Evolutionary conservation across 192 early-diverging fungal species (phyloP).

Genomic region (Backusella sp.): DNA sequence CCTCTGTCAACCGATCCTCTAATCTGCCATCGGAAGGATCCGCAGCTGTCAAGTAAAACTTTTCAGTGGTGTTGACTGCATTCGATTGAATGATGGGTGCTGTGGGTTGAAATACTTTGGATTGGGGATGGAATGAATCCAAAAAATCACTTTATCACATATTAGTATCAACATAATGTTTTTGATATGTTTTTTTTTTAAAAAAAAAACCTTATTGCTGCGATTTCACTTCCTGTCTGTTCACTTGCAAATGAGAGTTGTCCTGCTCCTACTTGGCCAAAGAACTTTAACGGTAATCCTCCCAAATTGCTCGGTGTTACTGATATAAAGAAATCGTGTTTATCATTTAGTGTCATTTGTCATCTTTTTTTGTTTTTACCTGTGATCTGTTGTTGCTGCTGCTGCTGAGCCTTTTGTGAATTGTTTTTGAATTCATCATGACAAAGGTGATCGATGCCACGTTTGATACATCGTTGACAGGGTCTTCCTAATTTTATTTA

Average conservation of each 20-base stretch:
- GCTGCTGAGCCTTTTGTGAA: slow-evolving; percentile 15
- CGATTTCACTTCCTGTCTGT: slow-evolving; percentile 75
- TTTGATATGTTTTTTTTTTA: too few relatives aligned
- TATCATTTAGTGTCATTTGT: not conserved
- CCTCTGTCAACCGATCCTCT: slow-evolving; percentile 86
- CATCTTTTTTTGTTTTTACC: not conserved
- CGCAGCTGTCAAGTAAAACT: slow-evolving; percentile 89
- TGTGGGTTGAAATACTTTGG: slow-evolving; percentile 13
- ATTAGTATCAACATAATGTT: too few relatives aligned
- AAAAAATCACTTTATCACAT: slow-evolving; percentile 43
- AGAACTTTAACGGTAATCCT: slow-evolving; percentile 35
- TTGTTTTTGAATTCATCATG: slow-evolving; percentile 74
- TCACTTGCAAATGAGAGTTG: slow-evolving; percentile 75
- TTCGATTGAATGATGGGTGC: slow-evolving; percentile 19
- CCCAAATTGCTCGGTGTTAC: slow-evolving; percentile 26
- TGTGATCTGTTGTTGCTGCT: slow-evolving; percentile 19
- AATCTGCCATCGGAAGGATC: slow-evolving; percentile 85
- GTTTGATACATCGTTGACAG: slow-evolving; percentile 92
- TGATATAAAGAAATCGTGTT: not conserved
- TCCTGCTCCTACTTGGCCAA: slow-evolving; percentile 36
- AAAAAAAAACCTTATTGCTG: slow-evolving; percentile 50
- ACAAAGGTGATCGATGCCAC: slow-evolving; percentile 89
- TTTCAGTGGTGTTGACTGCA: slow-evolving; percentile 47
- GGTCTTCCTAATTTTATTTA: slow-evolving; percentile 50
- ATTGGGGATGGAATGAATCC: slow-evolving; percentile 46